Evolutionary conservation across 2,329 filamentous ascomycete genomes (phyloP).

Genomic region (Calonectria hongkongensis): DNA sequence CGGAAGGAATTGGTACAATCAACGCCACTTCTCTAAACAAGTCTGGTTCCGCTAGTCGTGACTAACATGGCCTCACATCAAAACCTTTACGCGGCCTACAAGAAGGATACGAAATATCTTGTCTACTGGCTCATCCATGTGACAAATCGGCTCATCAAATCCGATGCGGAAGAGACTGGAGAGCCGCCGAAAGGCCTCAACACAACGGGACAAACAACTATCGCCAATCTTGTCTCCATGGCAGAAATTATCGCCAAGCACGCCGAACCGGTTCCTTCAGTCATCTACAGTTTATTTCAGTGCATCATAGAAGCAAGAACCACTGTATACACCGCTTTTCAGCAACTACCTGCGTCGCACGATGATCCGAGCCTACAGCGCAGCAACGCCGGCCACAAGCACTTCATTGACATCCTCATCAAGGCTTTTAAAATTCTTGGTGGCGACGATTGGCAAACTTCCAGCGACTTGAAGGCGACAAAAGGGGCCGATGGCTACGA

Average conservation of each 20-base stretch:
- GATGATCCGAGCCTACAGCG: conserved; percentile 60
- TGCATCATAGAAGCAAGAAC: conserved; percentile 62
- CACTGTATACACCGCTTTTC: conserved; percentile 55
- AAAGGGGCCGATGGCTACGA: conserved; percentile 45
- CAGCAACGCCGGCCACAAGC: conserved; percentile 63
- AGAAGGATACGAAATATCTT: conserved; percentile 60
- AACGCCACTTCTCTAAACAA: too few relatives aligned
- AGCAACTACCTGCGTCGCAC: conserved; percentile 56
- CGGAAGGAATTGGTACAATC: too few relatives aligned
- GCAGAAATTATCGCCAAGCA: conserved; percentile 62
- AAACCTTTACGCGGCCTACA: conserved; percentile 62
- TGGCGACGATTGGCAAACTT: conserved; percentile 52
- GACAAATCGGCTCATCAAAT: conserved; percentile 61
- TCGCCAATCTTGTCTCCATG: conserved; percentile 61
- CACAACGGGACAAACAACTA: conserved; percentile 61
- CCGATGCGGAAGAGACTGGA: conserved; percentile 36
- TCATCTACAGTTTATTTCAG: conserved; percentile 61
- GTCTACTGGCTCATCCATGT: conserved; percentile 63
- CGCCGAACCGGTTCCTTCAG: conserved; percentile 57
- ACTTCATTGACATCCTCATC: conserved; percentile 65
- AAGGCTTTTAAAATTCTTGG: conserved; percentile 61
- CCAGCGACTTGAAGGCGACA: background rate
- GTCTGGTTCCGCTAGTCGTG: background rate
- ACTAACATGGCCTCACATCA: conserved; percentile 51
- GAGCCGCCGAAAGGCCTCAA: conserved; percentile 54